Conservation (phyloP, 768 basidiomycete genomes). For the Hericium rajendrae region DNA sequence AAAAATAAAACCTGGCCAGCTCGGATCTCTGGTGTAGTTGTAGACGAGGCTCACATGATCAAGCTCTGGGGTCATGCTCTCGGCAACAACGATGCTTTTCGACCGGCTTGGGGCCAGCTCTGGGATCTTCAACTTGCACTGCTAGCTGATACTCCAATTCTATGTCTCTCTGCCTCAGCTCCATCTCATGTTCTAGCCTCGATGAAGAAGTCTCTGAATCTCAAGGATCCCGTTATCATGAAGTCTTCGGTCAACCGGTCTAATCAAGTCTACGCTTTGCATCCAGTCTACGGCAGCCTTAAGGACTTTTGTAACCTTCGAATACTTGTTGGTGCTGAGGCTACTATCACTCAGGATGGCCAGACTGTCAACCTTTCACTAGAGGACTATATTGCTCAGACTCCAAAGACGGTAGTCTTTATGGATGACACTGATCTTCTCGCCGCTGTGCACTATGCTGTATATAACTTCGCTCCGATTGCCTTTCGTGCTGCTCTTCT, state of each 20-base stretch:
- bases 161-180: not conserved
- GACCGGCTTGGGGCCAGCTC: not conserved
- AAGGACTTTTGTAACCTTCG: not conserved
- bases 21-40: not conserved
- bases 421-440: not conserved
- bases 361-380: not conserved
- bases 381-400: not conserved
- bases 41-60: not conserved
- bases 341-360: not conserved
- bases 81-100: not conserved
- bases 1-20: not conserved
- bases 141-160: not conserved
- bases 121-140: not conserved
- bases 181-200: not conserved
- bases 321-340: not conserved
- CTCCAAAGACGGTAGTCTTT: not conserved
- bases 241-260: not conserved
- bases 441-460: not conserved
- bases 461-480: not conserved
- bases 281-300: not conserved
- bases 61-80: not conserved
- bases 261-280: not conserved
- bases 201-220: not conserved
- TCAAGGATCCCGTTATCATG: not conserved
- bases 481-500: not conserved